Base-by-base conservation (phyloP, 1,284 basidiomycete species). In the Apiotrichum akiyoshidainum region DNA sequence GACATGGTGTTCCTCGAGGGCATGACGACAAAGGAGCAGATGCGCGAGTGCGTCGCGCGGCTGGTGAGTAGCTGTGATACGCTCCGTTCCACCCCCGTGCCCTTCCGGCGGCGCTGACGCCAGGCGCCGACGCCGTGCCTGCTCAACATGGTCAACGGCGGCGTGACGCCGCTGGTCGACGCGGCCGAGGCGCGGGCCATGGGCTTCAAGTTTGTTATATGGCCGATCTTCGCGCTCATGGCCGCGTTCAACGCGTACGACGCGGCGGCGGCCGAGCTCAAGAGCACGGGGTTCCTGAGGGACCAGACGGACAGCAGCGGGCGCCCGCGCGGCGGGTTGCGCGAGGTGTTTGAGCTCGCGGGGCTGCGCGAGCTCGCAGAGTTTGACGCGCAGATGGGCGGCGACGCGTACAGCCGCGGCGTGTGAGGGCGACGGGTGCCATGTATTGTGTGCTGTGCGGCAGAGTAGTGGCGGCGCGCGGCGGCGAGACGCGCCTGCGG, bases 1-100 rank as follows among this genome's bases (percentile, higher is more conserved):
- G 89, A 90, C 68, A 87, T 89, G 22, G 89, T 87, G 73, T 91
- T 91, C 78, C 88, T 90, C 52, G 89, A 91, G 76, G 89, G 88
- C 54, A 87, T 89, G 45, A 83, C 83, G 73, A 86, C 83, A 12
- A 81, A 85, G 54, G 84, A 86, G 54, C 82, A 88, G 41, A 81
- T 89, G 33, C 79, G 82, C 64, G 78, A 78, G 2, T 87, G 87
- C 2, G 84, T 89, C 52, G 79, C 80, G 40, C 85, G 84, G 5
- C 77, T 90, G 35, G 83, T 84, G 9, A 87, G 87, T 7, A n/a
- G n/a, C n/a, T n/a, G n/a, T n/a, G n/a, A n/a, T n/a, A n/a, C n/a
- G n/a, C n/a, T n/a, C n/a, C n/a, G n/a, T n/a, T n/a, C n/a, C n/a
- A n/a, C n/a, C n/a, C n/a, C n/a, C n/a, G n/a, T n/a, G n/a, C n/a